A percentile compares a stretch with the other conserved stretches of the same genome.
Conservation (phyloP, 345 rosid species). For the Reutealis trisperma region DNA sequence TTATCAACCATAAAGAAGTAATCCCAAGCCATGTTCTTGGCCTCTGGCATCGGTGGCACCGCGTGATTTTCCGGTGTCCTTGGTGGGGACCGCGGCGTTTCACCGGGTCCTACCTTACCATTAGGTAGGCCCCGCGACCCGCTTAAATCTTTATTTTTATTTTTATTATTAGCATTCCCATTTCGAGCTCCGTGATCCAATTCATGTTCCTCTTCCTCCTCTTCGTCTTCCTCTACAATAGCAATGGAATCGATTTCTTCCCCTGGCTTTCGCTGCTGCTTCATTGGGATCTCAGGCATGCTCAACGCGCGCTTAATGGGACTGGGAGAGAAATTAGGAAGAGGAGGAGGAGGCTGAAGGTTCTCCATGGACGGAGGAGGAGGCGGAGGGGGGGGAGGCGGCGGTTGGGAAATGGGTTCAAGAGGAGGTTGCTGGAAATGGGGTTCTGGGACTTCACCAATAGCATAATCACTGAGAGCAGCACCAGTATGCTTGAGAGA, state of each 20-base stretch:
- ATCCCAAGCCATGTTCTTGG: constrained; percentile 34
- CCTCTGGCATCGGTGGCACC: constrained; percentile 51
- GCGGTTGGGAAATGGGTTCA: constrained; percentile 21
- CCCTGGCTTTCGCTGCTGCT: constrained; percentile 24
- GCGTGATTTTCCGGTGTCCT: constrained; percentile 34
- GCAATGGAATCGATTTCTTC: constrained; percentile 39
- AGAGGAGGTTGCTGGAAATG: constrained; percentile 22
- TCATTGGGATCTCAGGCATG: constrained; percentile 56
- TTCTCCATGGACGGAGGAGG: constrained; percentile 50
- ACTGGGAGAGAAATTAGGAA: constrained; percentile 74
- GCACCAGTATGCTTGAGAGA: constrained; percentile 87
- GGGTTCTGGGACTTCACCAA: constrained; percentile 61
- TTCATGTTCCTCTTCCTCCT: constrained; percentile 48
- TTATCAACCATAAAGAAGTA: constrained; percentile 49
- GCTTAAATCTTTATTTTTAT: constrained; percentile 22
- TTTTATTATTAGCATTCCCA: constrained; percentile 22
- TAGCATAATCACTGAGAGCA: constrained; percentile 85
- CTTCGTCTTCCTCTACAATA: constrained; percentile 45
- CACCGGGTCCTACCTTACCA: constrained; percentile 38
- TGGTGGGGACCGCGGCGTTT: constrained; percentile 31
- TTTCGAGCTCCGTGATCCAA: constrained; percentile 32
- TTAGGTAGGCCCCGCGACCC: constrained; percentile 25
- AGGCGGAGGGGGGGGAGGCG: constrained; percentile 49
- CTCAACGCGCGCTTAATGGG: constrained; percentile 71
- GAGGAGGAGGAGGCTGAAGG: constrained; percentile 81